Evolutionary conservation across 2,329 filamentous ascomycete species (phyloP), one percentile per base, ranked within the genome.

Genomic region (Colletotrichum graminicola): DNA sequence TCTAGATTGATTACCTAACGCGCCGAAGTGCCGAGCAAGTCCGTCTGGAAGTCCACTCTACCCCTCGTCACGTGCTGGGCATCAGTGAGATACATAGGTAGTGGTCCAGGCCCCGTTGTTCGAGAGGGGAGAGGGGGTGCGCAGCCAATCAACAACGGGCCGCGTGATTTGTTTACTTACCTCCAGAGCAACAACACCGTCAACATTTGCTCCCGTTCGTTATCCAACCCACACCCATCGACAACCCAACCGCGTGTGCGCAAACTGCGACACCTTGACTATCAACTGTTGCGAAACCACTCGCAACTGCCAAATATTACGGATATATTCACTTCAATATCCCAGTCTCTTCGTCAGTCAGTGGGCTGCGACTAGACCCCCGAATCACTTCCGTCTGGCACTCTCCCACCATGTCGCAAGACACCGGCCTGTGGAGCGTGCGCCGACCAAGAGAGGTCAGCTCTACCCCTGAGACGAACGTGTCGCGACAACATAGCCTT

Each of bases 361-460:
- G 55, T 51, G 12, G 36, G 39, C 65, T 49, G 60, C 60, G 57
- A 68, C 16, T 64, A 29, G 54, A 59, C 69, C 12, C 41, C 54
- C 36, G 32, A 54, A 69, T 39, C 21, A 39, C 4, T 21, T 45
- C 29, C 36, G n/a, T 45, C 51, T 29, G 36, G 59, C 32, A 26
- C 21, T 55, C 60, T 67, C 43, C 68, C 81, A 86, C 73, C 78
- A 97, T 97, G 94, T 94, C 94, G 84, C 93, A 96, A 84, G 94
- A 97, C 78, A 90, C 91, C 73, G 93, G 93, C 78, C 86, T 96
- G 79, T 98, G 95, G 88, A 97, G 94, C 79, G 94, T 97, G 80
- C 94, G 94, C 83, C 92, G 95, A 79, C 93, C 93, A 76, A 90
- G 95, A 87, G 95, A 98, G 88, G 94, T 97, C 87, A 80, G 89